phyloP scores from a whole-genome alignment of 495 filamentous ascomycete genomes.

The Penicillium robsamsonii region DNA sequence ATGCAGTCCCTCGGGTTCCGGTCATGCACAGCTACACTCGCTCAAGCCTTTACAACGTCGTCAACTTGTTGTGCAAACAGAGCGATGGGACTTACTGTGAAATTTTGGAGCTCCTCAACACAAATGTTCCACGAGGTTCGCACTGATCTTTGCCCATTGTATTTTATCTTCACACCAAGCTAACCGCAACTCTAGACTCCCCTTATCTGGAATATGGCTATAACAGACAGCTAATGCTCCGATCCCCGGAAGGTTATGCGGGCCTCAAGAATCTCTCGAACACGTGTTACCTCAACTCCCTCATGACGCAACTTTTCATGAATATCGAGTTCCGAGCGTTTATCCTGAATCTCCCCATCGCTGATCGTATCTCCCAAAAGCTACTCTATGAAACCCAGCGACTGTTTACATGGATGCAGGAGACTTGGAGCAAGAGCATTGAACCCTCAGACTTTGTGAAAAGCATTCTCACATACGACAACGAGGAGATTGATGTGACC shows the following conservation, averaged over 20 bases:
- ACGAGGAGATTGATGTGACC: constrained; percentile 77
- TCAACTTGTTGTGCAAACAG: constrained; percentile 58
- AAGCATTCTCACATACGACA: constrained; percentile 79
- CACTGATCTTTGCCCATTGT: constrained; percentile 3
- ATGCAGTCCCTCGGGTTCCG: constrained; percentile 39
- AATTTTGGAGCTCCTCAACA: constrained; percentile 53
- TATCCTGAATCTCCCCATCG: constrained; percentile 63
- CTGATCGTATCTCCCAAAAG: constrained; percentile 56
- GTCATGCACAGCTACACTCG: constrained; percentile 57
- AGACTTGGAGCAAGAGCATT: constrained; percentile 66
- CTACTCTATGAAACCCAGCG: constrained; percentile 75
- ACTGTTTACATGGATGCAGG: constrained; percentile 84
- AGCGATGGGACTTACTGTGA: constrained; percentile 46
- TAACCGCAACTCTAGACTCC: constrained; percentile 36
- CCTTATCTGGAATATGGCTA: constrained; percentile 57
- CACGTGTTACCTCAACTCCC: constrained; percentile 95
- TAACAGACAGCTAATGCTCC: constrained; percentile 65
- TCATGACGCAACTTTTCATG: constrained; percentile 97
- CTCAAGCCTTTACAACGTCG: constrained; percentile 60
- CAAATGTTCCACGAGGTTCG: constrained; percentile 50
- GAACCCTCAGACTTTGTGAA: constrained; percentile 72
- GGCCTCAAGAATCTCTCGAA: constrained; percentile 89
- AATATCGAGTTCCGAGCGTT: constrained; percentile 85
- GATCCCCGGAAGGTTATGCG: constrained; percentile 73
- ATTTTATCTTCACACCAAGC: not conserved